Percentiles rank a stretch among this genome's conserved stretches.
These are phyloP conservation scores for Trametes cinnabarina DNA, from an alignment of 768 basidiomycete species.

Conservation along the genomic window DNA sequence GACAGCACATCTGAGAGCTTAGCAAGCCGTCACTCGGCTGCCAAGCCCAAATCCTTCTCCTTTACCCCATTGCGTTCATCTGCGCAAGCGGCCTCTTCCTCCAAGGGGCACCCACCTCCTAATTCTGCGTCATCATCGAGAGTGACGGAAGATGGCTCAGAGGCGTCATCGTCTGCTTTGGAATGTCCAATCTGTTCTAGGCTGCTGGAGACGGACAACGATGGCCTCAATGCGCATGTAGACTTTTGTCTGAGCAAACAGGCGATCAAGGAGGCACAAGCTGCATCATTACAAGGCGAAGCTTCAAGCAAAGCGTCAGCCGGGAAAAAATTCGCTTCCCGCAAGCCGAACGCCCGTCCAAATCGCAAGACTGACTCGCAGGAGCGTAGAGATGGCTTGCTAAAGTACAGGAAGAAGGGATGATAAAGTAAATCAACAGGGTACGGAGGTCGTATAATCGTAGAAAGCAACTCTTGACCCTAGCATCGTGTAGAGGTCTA, in stretches of 20 bases:
- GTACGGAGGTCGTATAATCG: too few relatives aligned
- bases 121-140: not conserved
- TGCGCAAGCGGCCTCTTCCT: too few relatives aligned
- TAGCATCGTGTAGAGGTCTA: too few relatives aligned
- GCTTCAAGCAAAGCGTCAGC: not conserved
- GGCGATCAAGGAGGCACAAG: slow-evolving; percentile 72
- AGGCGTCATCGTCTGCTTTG: not conserved
- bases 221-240: slow-evolving; percentile 80
- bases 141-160: not conserved
- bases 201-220: slow-evolving; percentile 65
- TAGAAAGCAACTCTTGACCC: too few relatives aligned
- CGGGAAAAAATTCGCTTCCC: not conserved
- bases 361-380: not conserved
- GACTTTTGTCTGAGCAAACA: slow-evolving; percentile 84
- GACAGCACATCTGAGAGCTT: not conserved
- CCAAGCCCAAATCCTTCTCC: slow-evolving; percentile 1
- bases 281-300: slow-evolving; percentile 7
- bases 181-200: slow-evolving; percentile 73
- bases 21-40: not conserved
- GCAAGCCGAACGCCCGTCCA: not conserved
- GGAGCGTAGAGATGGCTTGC: slow-evolving; percentile 2
- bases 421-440: too few relatives aligned
- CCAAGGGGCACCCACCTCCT: too few relatives aligned
- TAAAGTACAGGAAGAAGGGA: slow-evolving; percentile 4
- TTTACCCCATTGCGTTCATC: too few relatives aligned